These are phyloP conservation scores for Thelonectria discophora DNA, from an alignment of 2,329 filamentous ascomycete species.

Conservation along the genomic window DNA sequence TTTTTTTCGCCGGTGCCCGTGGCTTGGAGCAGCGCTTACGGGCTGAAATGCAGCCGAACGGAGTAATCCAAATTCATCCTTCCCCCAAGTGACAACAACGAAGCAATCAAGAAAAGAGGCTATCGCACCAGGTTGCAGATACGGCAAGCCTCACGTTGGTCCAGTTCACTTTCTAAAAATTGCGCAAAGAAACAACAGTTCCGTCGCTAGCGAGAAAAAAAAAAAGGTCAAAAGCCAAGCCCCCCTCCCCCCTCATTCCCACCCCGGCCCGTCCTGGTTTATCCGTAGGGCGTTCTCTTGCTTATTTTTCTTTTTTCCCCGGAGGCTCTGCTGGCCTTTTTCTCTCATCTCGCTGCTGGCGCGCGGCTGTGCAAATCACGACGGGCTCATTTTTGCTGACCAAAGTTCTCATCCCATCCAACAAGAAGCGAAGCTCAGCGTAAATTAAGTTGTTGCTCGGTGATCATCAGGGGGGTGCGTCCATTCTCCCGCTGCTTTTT, in stretches of 20 bases:
- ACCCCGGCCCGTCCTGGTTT: background rate
- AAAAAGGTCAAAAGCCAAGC: too few relatives aligned
- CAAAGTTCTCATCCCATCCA: background rate
- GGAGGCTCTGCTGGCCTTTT: slow-evolving; percentile 22
- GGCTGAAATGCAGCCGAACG: slow-evolving; percentile 17
- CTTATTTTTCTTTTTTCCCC: slow-evolving; percentile 12
- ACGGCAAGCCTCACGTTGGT: background rate
- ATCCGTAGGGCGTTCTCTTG: slow-evolving; percentile 1
- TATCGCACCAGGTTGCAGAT: background rate
- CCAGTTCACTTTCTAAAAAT: too few relatives aligned
- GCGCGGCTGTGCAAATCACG: slow-evolving; percentile 4
- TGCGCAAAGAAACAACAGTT: too few relatives aligned
- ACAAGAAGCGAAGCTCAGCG: too few relatives aligned
- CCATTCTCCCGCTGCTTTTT: too few relatives aligned
- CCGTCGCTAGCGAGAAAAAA: too few relatives aligned
- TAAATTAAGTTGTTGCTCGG: too few relatives aligned
- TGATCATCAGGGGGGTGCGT: too few relatives aligned
- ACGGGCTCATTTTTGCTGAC: slow-evolving; percentile 3
- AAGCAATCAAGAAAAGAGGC: too few relatives aligned
- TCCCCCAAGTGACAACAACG: background rate
- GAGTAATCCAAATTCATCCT: background rate
- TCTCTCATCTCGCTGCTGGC: slow-evolving; percentile 14
- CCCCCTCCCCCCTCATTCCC: background rate
- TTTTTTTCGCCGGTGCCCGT: too few relatives aligned
- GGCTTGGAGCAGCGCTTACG: slow-evolving; percentile 12